Evolutionary conservation across 1,139 yeast species (phyloP), one percentile per base, ranked within the genome.

Genomic region (Lodderomyces oxycetoniae): DNA sequence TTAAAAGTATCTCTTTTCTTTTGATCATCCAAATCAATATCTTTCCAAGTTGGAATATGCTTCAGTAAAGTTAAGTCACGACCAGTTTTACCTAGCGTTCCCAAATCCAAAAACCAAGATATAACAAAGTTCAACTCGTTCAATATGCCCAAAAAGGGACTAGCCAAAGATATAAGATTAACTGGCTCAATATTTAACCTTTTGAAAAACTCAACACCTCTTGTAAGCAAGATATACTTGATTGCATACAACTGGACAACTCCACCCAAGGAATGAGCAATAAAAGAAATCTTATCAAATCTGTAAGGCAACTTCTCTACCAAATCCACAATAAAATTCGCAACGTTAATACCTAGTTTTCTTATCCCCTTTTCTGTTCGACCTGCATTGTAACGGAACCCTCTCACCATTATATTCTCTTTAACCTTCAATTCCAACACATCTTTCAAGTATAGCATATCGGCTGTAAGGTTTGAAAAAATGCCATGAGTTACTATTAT

Each of bases 241-340:
- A 91, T 72, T 2, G 97, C 95, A 64, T 86, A 91, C 0, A 91
- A 73, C 58, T 91, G 97, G 4, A 83, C 79, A 17, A 84, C 63
- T 0, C 98, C 98, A 14, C 98, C 98, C 12, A 91, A 59, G 0
- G 97, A 89, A 57, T 91, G 98, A 0, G 89, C 95, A 24, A 93
- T 68, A 47, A 91, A 89, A 2, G 97, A 88, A 4, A 91, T 78
- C 46, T 76, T 79, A 3, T 59, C 55, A 7, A 83, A 68, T 11
- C 59, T 52, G 7, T 54, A 43, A 1, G 42, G 52, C 13, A 62
- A 62, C 15, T 55, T 56, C 15, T 57, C 56, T 3, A 84, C 64
- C 31, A 80, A 73, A 12, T 72, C 65, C 10, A 80, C 67, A 19
- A 91, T 61, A 55, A 74, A 82, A 43, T 81, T 80, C 0, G 91